Percentiles rank a stretch among this genome's conserved stretches.
These are phyloP conservation scores for Colletotrichum chlorophyti DNA, from an alignment of 2,329 filamentous ascomycete species.

Conservation along the genomic window DNA sequence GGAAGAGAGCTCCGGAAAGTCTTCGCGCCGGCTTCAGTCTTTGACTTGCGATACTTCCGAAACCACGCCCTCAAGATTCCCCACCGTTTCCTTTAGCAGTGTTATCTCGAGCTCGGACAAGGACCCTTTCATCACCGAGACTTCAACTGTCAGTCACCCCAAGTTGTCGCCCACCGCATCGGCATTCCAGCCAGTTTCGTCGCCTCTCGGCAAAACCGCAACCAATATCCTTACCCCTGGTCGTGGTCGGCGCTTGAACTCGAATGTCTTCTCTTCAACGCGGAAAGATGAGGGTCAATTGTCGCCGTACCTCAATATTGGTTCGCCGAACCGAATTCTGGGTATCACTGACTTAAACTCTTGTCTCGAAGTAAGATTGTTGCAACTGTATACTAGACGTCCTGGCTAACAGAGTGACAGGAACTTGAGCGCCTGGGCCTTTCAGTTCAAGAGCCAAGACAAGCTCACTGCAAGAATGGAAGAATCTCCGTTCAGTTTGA, in stretches of 20 bases:
- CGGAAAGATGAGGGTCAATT: background rate
- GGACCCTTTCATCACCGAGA: constrained; percentile 62
- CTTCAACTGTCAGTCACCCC: constrained; percentile 37
- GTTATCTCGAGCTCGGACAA: constrained; percentile 42
- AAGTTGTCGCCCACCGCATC: constrained; percentile 71
- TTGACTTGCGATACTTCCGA: constrained; percentile 40
- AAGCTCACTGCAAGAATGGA: constrained; percentile 40
- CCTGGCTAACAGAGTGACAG: constrained; percentile 11
- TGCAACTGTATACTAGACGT: too few species aligned
- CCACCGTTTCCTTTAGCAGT: constrained; percentile 34
- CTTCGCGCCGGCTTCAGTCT: constrained; percentile 44
- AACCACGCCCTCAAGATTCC: constrained; percentile 34
- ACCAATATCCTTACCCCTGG: background rate
- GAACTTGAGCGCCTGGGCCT: constrained; percentile 35
- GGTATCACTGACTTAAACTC: constrained; percentile 46
- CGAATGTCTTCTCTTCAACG: background rate
- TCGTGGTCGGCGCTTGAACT: background rate
- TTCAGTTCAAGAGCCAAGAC: constrained; percentile 44
- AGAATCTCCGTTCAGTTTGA: constrained; percentile 62
- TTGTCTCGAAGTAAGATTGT: constrained; percentile 51
- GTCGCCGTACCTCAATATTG: constrained; percentile 17
- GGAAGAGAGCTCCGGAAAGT: constrained; percentile 57
- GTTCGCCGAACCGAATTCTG: constrained; percentile 1
- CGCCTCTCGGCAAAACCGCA: constrained; percentile 15
- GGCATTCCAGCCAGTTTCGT: constrained; percentile 61